Base-by-base conservation (phyloP, 2,329 filamentous ascomycete genomes). In the Cercospora nicotianae region DNA sequence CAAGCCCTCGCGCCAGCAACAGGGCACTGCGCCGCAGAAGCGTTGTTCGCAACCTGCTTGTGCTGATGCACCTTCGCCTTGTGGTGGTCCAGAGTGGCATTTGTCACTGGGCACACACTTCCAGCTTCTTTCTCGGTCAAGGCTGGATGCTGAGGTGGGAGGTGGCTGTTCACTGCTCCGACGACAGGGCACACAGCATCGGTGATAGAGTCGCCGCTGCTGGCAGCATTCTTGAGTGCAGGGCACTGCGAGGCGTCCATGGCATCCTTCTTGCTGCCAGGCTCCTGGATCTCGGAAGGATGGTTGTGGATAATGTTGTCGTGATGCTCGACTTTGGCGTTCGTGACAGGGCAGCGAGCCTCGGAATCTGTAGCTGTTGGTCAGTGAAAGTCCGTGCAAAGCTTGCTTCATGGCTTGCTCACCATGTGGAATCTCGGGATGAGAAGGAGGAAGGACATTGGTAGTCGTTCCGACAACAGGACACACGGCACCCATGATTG, bases 261-360 rank as follows among this genome's bases (percentile, higher is more conserved):
- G 18, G 70, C 66, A 45, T 75, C 66, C 26, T 69, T 66, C 39
- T 71, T 63, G 65, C 69, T 70, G 23, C 72, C 71, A 12, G 77
- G 75, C 58, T 74, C 70, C 45, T 64, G 66, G 10, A 59, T 64
- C 4, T 78, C 76, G 28, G 79, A 75, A 13, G 81, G 81, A 74
- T 83, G 81, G 69, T 78, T 76, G 73, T 79, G 77, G 69, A 77
- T 76, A 60, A 75, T 73, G 42, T 80, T 77, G 73, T 80, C 79
- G 75, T 83, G 81, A 75, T 83, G 81, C 65, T 78, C 77, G 63
- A 81, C 81, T 51, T 77, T 82, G 55, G 81, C 81, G 70, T 81
- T 81, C 65, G 81, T 81, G 6, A 83, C 75, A 0, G 81, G 81
- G 76, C 81, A 83, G 71, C 79, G 75, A 31, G 81, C 80, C 55